Conservation (phyloP, 331 rosid genomes). For the Pyrus hybrid region DNA sequence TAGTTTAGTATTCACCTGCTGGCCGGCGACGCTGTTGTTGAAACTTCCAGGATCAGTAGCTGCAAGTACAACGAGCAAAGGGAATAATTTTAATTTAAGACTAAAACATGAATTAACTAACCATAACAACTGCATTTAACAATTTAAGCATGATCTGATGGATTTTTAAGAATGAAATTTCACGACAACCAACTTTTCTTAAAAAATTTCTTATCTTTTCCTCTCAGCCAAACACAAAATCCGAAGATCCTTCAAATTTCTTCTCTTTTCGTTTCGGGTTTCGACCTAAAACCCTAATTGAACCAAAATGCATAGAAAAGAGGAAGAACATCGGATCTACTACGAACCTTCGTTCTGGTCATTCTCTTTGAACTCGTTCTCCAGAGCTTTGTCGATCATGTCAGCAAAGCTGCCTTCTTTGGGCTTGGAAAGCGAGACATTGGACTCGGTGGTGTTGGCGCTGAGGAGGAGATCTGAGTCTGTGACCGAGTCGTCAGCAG, state of each 20-base stretch:
- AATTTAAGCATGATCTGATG: neutral
- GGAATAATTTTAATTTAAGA: neutral
- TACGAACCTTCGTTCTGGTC: conserved; percentile 80
- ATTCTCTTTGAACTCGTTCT: conserved; percentile 82
- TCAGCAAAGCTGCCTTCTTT: conserved; percentile 86
- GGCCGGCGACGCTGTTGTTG: conserved; percentile 96
- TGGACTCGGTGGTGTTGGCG: conserved; percentile 48
- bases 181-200: neutral
- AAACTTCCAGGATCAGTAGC: conserved; percentile 82
- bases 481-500: neutral
- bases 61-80: conserved; percentile 24
- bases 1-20: conserved; percentile 57
- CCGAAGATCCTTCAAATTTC: neutral
- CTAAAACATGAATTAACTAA: neutral
- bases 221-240: conserved; percentile 1
- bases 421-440: conserved; percentile 53
- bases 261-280: neutral
- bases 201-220: neutral
- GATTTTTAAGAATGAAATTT: neutral
- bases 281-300: conserved; percentile 4
- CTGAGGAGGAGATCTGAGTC: conserved; percentile 54
- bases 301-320: neutral
- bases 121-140: neutral
- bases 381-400: conserved; percentile 88
- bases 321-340: conserved; percentile 25